Evolutionary conservation across 129 eudicot genomes (phyloP), one percentile per base, ranked within the genome.

Genomic region (Chrysanthemum lavandulifolium): DNA sequence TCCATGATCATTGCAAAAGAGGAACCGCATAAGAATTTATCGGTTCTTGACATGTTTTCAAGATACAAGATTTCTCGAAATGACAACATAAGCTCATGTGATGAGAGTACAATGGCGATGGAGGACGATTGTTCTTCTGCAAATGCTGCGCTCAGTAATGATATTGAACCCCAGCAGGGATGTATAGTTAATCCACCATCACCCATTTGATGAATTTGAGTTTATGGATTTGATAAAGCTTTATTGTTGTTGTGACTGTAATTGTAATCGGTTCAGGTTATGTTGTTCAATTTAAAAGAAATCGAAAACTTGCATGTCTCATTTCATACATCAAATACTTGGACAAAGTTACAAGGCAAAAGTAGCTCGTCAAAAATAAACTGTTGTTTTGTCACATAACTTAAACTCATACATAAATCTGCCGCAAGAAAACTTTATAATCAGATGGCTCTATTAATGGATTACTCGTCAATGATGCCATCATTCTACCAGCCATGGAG

Each of bases 401-500:
- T 40, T 8, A 13, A 16, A 48, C 82, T 78, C 77, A 16, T 48
- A 68, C 69, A 59, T 47, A 66, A 76, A 76, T 68, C 51, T 16
- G 80, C 83, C 62, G 73, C 70, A 76, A 64, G 19, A 63, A 33
- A 64, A 76, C 0, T 47, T 59, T 56, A 55, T 21, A 77, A 67
- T n/a, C 14, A 18, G 64, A 31, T 31, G 63, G 43, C 79, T 72
- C 79, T 51, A 75, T 58, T 27, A 59, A 40, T 21, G 15, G 19
- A n/a, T 67, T n/a, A 59, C 58, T 33, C 53, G 21, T 31, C 40
- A 9, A 47, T 31, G 16, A 61, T 10, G 65, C 67, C 67, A 55
- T 80, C 78, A 94, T 79, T 94, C 98, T 57, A 43, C 73, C 67
- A 94, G 67, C 98, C 98, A 94, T 55, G 98, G 96, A 61, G 84